Evolutionary conservation across 441 rosid genomes (phyloP).

Genomic region (Isatis lusitanica): DNA sequence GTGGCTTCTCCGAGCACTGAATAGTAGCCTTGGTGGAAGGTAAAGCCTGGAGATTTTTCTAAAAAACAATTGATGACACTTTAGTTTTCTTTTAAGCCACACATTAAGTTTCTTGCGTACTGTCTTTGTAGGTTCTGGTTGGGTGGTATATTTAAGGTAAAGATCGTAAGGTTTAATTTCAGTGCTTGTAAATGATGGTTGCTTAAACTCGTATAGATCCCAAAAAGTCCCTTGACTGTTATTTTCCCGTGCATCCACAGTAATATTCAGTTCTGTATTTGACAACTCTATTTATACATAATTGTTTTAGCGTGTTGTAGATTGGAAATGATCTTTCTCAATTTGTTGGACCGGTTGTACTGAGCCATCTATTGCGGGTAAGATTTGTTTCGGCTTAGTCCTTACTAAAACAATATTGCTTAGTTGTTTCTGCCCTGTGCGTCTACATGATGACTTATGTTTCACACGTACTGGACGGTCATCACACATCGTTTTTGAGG

Average conservation of each 20-base stretch:
- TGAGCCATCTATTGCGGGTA: slow-evolving; percentile 83
- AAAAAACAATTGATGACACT: not conserved
- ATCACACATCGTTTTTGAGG: not conserved
- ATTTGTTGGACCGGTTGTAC: slow-evolving; percentile 82
- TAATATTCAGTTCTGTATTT: slow-evolving; percentile 29
- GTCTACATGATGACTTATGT: not conserved
- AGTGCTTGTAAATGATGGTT: not conserved
- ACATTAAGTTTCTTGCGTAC: not conserved
- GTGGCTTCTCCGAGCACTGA: slow-evolving; percentile 82
- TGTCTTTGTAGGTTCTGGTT: slow-evolving; percentile 75
- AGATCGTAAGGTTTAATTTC: not conserved
- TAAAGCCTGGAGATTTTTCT: slow-evolving; percentile 32
- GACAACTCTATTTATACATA: slow-evolving; percentile 31
- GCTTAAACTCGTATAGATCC: not conserved
- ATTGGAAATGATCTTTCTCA: slow-evolving; percentile 86
- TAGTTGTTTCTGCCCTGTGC: not conserved
- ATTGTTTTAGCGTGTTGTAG: slow-evolving; percentile 52
- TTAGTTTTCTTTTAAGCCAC: slow-evolving; percentile 12
- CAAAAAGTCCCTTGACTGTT: not conserved
- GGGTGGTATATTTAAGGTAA: slow-evolving; percentile 92
- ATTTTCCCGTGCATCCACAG: not conserved
- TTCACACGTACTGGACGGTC: not conserved
- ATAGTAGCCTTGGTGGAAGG: slow-evolving; percentile 82
- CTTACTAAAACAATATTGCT: not conserved
- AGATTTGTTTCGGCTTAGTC: not conserved